These are phyloP conservation scores for Agrocybe pediades DNA, from an alignment of 768 basidiomycete genomes.

Conservation along the genomic window DNA sequence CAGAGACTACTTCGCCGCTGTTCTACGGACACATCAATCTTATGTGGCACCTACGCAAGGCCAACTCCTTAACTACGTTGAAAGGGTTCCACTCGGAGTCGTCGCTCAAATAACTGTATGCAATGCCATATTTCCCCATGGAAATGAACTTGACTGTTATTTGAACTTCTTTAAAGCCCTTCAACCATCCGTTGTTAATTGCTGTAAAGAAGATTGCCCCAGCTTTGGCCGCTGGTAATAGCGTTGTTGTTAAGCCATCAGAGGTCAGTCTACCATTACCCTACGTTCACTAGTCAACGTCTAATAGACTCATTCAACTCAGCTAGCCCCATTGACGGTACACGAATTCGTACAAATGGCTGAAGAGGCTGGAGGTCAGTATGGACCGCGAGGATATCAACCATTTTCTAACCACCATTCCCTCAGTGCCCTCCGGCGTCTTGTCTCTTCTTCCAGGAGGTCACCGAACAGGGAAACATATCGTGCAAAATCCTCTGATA, in stretches of 20 bases:
- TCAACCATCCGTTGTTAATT: constrained; percentile 89
- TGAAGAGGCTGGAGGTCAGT: constrained; percentile 61
- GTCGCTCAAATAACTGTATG: constrained; percentile 85
- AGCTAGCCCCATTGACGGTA: constrained; percentile 77
- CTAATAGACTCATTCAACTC: background rate
- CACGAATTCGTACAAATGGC: constrained; percentile 75
- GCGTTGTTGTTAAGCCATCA: constrained; percentile 81
- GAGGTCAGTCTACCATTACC: constrained; percentile 55
- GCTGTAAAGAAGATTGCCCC: constrained; percentile 89
- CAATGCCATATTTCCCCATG: background rate
- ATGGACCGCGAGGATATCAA: background rate
- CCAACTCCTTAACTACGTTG: constrained; percentile 75
- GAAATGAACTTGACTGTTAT: background rate
- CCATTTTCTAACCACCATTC: background rate
- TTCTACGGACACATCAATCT: constrained; percentile 68
- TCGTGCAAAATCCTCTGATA: constrained; percentile 66
- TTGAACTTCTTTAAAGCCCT: no score
- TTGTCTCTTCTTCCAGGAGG: constrained; percentile 78
- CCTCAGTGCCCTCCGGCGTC: constrained; percentile 75
- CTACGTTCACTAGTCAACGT: background rate
- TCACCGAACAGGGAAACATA: constrained; percentile 57
- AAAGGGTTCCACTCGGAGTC: constrained; percentile 82
- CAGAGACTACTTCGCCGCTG: constrained; percentile 78
- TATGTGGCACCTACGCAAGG: constrained; percentile 82
- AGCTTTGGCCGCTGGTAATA: constrained; percentile 83